Evolutionary conservation across 1,284 basidiomycete species (phyloP).

Genomic region (Trichosporon sp.): DNA sequence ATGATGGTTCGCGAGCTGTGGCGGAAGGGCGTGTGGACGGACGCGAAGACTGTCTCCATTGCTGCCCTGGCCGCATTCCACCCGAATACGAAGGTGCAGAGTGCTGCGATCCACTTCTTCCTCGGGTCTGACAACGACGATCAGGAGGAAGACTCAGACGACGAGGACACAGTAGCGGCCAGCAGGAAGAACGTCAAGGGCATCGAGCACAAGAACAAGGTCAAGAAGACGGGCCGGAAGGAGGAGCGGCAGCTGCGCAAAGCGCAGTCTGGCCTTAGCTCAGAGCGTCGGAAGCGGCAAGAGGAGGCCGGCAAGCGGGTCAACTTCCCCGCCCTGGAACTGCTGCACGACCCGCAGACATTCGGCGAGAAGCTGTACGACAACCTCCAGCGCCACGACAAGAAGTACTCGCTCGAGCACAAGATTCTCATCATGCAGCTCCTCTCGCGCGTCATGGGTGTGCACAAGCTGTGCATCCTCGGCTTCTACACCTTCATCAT

Average conservation of each 20-base stretch:
- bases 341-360: constrained; percentile 91
- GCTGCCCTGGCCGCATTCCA: constrained; percentile 89
- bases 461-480: constrained; percentile 87
- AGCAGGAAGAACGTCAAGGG: constrained; percentile 59
- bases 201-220: constrained; percentile 72
- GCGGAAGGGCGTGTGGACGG: constrained; percentile 90
- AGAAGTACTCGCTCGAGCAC: constrained; percentile 89
- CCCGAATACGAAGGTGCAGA: constrained; percentile 90
- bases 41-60: constrained; percentile 90
- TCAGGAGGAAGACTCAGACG: constrained; percentile 64
- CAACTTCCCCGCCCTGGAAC: constrained; percentile 90
- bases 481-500: constrained; percentile 97
- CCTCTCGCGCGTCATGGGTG: constrained; percentile 87
- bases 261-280: constrained; percentile 60
- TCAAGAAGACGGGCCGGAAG: constrained; percentile 88
- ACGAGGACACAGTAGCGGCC: constrained; percentile 56
- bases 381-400: constrained; percentile 77
- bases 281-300: constrained; percentile 59
- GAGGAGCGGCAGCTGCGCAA: constrained; percentile 58
- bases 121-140: constrained; percentile 69
- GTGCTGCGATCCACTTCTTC: constrained; percentile 95
- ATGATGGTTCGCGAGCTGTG: constrained; percentile 91
- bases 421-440: constrained; percentile 97
- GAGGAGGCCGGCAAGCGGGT: constrained; percentile 52
- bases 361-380: constrained; percentile 95